These are phyloP conservation scores for Biancaea sappan DNA, from an alignment of 306 rosid genomes.

Conservation along the genomic window DNA sequence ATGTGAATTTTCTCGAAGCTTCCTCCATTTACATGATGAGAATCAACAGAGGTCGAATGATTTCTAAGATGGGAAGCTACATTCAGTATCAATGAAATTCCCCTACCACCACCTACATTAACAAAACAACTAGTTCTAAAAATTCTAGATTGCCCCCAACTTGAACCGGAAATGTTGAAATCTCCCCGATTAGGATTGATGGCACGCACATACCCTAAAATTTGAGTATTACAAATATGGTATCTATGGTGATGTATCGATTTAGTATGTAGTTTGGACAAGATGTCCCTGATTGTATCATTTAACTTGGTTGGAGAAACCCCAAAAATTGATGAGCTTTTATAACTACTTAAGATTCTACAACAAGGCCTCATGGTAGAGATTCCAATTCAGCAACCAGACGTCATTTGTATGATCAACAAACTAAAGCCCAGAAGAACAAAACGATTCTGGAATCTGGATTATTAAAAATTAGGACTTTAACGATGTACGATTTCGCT, in stretches of 20 bases:
- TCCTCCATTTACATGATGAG: conserved; percentile 60
- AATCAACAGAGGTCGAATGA: conserved; percentile 72
- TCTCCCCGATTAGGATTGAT: conserved; percentile 53
- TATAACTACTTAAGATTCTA: conserved; percentile 55
- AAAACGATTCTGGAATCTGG: not conserved
- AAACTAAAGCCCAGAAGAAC: conserved; percentile 33
- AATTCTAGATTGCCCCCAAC: conserved; percentile 53
- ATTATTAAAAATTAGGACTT: conserved; percentile 3
- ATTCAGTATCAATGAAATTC: conserved; percentile 45
- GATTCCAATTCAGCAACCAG: conserved; percentile 68
- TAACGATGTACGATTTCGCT: conserved; percentile 18
- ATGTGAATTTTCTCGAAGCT: conserved; percentile 70
- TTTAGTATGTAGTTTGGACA: conserved; percentile 36
- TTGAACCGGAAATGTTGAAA: conserved; percentile 53
- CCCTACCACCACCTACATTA: conserved; percentile 43
- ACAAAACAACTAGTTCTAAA: conserved; percentile 38
- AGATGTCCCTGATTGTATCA: conserved; percentile 31
- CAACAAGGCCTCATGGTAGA: conserved; percentile 71
- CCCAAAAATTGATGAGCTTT: conserved; percentile 54
- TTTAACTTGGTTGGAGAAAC: conserved; percentile 43
- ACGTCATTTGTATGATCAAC: conserved; percentile 50
- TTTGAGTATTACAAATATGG: conserved; percentile 41
- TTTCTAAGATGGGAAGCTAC: conserved; percentile 74
- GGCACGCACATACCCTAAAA: conserved; percentile 41
- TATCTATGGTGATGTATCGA: conserved; percentile 34